Evolutionary conservation across 2,329 filamentous ascomycete species (phyloP).

Genomic region (Fusarium tanahbumbuense): DNA sequence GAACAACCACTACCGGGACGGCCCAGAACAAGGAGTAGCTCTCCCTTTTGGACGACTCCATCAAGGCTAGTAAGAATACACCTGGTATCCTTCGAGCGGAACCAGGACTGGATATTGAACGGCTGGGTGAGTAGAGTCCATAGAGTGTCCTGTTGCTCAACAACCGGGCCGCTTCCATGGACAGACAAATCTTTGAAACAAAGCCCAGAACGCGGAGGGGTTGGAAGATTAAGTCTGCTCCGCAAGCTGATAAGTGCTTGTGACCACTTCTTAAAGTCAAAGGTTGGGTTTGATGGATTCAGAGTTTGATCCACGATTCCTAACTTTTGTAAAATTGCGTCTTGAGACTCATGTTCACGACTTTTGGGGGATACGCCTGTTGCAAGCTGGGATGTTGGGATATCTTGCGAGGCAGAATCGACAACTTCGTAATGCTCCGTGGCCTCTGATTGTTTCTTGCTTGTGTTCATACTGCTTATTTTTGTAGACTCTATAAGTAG

Average conservation of each 20-base stretch:
- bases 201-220: constrained; percentile 7
- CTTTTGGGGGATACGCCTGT: no score
- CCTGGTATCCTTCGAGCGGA: constrained; percentile 59
- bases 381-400: no score
- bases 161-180: constrained; percentile 72
- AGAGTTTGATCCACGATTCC: not conserved
- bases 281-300: not conserved
- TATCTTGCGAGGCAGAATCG: no score
- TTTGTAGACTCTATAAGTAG: no score
- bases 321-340: not conserved
- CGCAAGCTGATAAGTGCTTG: not conserved
- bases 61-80: constrained; percentile 74
- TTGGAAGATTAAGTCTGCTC: not conserved
- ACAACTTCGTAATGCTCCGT: no score
- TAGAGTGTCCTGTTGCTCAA: constrained; percentile 77
- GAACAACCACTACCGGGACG: constrained; percentile 73
- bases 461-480: no score
- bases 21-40: constrained; percentile 76
- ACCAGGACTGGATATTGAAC: constrained; percentile 53
- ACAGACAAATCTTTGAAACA: constrained; percentile 68
- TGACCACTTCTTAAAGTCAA: constrained; percentile 4
- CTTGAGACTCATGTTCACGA: not conserved
- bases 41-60: constrained; percentile 71
- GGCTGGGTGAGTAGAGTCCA: constrained; percentile 68
- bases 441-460: no score